These are phyloP conservation scores for Cordia subcordata DNA, from an alignment of 257 asterid genomes.

Conservation along the genomic window DNA sequence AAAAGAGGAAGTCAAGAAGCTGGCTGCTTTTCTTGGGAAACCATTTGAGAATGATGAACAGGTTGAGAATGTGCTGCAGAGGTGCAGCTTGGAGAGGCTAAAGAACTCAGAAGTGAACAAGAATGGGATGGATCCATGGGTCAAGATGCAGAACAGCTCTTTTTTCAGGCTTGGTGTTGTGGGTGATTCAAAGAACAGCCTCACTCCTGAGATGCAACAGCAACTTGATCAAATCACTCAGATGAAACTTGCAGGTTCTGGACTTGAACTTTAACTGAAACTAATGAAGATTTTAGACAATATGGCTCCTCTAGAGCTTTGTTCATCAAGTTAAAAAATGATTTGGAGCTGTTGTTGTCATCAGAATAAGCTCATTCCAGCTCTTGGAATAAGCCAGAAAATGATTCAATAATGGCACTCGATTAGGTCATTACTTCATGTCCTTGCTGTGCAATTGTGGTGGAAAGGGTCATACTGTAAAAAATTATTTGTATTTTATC, in stretches of 20 bases:
- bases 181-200: not conserved
- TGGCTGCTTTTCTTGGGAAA: constrained; percentile 11
- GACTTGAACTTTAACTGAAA: too few species aligned
- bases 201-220: not conserved
- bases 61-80: constrained; percentile 8
- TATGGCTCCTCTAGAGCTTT: too few species aligned
- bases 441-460: too few species aligned
- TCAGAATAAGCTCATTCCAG: not conserved
- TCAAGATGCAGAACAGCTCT: not conserved
- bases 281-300: too few species aligned
- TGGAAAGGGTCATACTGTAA: too few species aligned
- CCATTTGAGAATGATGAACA: constrained; percentile 4
- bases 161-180: not conserved
- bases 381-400: not conserved
- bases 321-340: too few species aligned
- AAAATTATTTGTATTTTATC: too few species aligned
- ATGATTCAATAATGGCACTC: not conserved
- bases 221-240: not conserved
- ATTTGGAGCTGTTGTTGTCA: not conserved
- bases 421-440: too few species aligned
- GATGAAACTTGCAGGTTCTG: not conserved
- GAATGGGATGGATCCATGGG: not conserved
- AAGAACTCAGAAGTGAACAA: constrained; percentile 10
- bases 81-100: constrained; percentile 14
- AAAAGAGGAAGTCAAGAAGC: constrained; percentile 3